These are phyloP conservation scores for Neostapfia colusana DNA, from an alignment of 176 grass and related monocot species.

Conservation along the genomic window DNA sequence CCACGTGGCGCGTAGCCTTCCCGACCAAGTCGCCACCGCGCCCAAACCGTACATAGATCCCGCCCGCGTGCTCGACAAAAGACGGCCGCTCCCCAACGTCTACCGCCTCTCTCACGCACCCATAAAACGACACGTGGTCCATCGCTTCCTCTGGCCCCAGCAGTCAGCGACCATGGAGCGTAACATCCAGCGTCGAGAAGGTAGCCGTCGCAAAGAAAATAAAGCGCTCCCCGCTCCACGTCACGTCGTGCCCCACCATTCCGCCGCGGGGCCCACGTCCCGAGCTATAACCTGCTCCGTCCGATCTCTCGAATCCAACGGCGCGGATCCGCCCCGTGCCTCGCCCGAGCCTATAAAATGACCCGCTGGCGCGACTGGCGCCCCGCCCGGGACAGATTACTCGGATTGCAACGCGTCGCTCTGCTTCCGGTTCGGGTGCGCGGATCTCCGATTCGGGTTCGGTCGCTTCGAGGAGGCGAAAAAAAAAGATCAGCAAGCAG, in stretches of 20 bases:
- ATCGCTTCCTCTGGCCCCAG: rapidly evolving
- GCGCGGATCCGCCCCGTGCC: constrained; percentile 9
- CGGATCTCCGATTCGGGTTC: constrained; percentile 12
- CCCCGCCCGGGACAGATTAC: constrained; percentile 27
- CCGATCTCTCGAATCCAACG: constrained; percentile 38
- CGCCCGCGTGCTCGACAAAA: constrained; percentile 47
- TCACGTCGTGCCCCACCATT: constrained; percentile 44
- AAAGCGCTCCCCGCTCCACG: constrained; percentile 48
- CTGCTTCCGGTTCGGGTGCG: constrained; percentile 5
- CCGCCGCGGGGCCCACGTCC: neutral
- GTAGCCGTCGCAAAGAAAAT: constrained; percentile 36
- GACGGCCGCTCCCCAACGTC: constrained; percentile 31
- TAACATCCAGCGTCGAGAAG: neutral
- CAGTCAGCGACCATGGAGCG: rapidly evolving
- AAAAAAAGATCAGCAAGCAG: constrained; percentile 35
- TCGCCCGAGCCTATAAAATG: constrained; percentile 44
- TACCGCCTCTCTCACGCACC: rapidly evolving
- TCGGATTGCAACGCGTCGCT: neutral
- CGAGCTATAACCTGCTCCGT: constrained; percentile 31
- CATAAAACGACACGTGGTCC: neutral
- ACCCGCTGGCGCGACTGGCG: neutral
- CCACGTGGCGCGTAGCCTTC: constrained; percentile 43
- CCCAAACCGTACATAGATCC: constrained; percentile 38
- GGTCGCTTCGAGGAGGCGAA: constrained; percentile 29
- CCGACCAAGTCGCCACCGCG: constrained; percentile 40